Conservation (phyloP, 352 stramenopile species). For the Aphanomyces astaci region DNA sequence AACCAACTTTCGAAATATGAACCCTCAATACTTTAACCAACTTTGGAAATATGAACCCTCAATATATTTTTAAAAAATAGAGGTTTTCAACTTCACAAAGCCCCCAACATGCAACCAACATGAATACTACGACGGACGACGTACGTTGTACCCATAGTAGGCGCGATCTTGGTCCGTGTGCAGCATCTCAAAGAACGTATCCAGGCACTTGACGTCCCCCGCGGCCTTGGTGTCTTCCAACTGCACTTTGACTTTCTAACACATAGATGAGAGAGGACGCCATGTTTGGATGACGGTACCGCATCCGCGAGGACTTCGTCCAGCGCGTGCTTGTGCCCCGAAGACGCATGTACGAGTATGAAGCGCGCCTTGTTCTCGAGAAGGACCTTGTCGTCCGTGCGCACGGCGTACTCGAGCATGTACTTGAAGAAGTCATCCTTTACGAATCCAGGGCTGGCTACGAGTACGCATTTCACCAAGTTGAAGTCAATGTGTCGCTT, state of each 20-base stretch:
- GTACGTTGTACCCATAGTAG: constrained; percentile 92
- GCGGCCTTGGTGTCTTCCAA: constrained; percentile 94
- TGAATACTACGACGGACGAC: neutral
- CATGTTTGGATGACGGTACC: constrained; percentile 21
- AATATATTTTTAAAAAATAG: too few species aligned
- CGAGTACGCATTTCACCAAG: constrained; percentile 93
- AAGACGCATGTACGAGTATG: constrained; percentile 90
- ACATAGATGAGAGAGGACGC: too few species aligned
- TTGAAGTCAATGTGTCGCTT: constrained; percentile 95
- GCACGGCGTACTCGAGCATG: constrained; percentile 86
- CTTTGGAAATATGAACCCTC: too few species aligned
- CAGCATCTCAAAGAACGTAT: constrained; percentile 96
- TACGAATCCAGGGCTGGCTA: constrained; percentile 94
- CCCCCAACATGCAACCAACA: neutral
- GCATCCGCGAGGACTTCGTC: constrained; percentile 95
- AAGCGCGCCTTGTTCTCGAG: constrained; percentile 97
- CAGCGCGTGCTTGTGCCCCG: constrained; percentile 96
- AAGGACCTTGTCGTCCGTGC: constrained; percentile 90
- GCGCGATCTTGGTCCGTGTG: constrained; percentile 92
- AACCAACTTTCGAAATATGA: too few species aligned
- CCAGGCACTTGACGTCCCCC: constrained; percentile 86
- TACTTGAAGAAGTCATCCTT: constrained; percentile 98
- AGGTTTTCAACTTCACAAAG: too few species aligned
- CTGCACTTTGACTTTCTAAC: constrained; percentile 74
- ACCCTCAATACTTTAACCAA: too few species aligned